Percentiles rank a stretch among this genome's conserved stretches.
phyloP scores from a whole-genome alignment of 2,329 filamentous ascomycete species.

The Stachybotrys chlorohalonatus region DNA sequence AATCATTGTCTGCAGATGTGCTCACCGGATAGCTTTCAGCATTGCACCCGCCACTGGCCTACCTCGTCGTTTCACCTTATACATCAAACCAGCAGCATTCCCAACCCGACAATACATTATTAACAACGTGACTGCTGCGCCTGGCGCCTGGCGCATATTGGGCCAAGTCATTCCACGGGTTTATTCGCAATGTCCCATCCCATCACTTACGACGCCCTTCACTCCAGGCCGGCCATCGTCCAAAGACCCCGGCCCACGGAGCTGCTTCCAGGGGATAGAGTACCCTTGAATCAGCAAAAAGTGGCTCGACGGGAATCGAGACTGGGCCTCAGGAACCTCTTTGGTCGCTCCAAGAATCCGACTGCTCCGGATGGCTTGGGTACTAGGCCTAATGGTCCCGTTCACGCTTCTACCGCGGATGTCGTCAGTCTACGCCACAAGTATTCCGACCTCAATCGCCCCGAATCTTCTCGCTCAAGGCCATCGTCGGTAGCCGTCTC shows the following conservation, averaged over 20 bases:
- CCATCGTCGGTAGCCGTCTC: not conserved
- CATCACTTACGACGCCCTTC: conserved; percentile 13
- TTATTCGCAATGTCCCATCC: conserved; percentile 13
- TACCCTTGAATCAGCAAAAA: conserved; percentile 34
- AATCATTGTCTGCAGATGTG: not conserved
- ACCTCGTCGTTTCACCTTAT: not conserved
- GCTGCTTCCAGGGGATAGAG: conserved; percentile 20
- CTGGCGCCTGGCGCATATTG: not conserved
- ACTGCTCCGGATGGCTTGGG: conserved; percentile 15
- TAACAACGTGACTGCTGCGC: not conserved
- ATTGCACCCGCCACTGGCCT: not conserved
- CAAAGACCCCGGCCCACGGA: conserved; percentile 11
- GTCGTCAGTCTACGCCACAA: not conserved
- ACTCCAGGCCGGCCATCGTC: conserved; percentile 10
- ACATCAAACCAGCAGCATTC: not conserved
- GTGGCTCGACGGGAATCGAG: conserved; percentile 40
- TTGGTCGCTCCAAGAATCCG: conserved; percentile 32
- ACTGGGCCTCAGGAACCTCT: conserved; percentile 41
- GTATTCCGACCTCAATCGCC: conserved; percentile 17
- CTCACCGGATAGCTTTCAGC: not conserved
- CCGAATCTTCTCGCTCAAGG: not conserved
- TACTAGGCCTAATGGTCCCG: not conserved
- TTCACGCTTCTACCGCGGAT: not conserved
- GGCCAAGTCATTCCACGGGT: not conserved
- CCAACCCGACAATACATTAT: not conserved